Evolutionary conservation across 2,329 filamentous ascomycete genomes (phyloP).

Genomic region (Arthrobotrys musiformis): DNA sequence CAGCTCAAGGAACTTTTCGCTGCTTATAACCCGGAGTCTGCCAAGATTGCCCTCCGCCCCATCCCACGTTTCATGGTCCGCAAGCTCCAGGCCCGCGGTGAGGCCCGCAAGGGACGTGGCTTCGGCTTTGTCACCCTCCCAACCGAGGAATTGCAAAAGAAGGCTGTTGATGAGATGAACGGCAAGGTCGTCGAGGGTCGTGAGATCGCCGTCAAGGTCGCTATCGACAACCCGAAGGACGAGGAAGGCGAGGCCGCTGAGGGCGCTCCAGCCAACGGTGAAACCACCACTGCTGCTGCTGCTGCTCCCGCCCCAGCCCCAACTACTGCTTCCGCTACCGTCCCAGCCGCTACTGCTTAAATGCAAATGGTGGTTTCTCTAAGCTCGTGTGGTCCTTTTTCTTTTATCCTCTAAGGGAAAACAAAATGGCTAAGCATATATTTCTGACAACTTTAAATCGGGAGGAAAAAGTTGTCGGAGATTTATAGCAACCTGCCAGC

Average conservation of each 20-base stretch:
- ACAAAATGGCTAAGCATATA: background rate
- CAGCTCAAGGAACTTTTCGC: slow-evolving; percentile 98
- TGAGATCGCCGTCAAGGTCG: slow-evolving; percentile 99
- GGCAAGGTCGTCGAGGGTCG: slow-evolving; percentile 98
- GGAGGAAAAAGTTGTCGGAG: background rate
- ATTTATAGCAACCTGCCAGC: background rate
- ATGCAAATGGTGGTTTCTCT: slow-evolving; percentile 56
- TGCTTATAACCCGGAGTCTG: slow-evolving; percentile 89
- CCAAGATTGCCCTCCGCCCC: slow-evolving; percentile 97
- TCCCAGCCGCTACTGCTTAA: slow-evolving; percentile 61
- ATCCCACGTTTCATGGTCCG: slow-evolving; percentile 99
- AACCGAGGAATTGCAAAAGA: slow-evolving; percentile 95
- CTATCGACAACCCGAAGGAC: slow-evolving; percentile 96
- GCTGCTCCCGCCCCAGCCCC: slow-evolving; percentile 58
- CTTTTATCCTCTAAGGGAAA: too few relatives aligned
- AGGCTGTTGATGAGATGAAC: slow-evolving; percentile 98
- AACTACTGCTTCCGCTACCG: slow-evolving; percentile 53
- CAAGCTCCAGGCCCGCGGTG: slow-evolving; percentile 98
- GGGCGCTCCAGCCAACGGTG: slow-evolving; percentile 48
- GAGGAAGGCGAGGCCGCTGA: slow-evolving; percentile 72
- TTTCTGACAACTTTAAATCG: slow-evolving; percentile 6
- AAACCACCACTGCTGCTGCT: slow-evolving; percentile 57
- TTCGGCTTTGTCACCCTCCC: slow-evolving; percentile 98
- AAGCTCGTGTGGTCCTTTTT: slow-evolving; percentile 53
- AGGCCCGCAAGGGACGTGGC: slow-evolving; percentile 98